Evolutionary conservation across 768 basidiomycete species (phyloP).

Genomic region (Pleurotus cornucopiae): DNA sequence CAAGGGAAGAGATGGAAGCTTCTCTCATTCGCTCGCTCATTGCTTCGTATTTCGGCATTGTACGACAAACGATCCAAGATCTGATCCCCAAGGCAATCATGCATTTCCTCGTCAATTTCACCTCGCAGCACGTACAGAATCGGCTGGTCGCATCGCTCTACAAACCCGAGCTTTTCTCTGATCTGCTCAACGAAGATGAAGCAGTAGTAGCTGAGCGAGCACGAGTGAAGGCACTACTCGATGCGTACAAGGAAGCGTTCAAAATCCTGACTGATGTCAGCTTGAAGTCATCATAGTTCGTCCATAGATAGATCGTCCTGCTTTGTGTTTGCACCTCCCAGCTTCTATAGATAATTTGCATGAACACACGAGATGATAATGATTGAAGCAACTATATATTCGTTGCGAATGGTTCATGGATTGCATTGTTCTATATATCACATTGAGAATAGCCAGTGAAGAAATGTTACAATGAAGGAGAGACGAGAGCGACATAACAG

Average conservation of each 20-base stretch:
- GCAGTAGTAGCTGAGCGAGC: constrained; percentile 89
- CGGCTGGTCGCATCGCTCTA: constrained; percentile 92
- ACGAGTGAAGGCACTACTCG: constrained; percentile 88
- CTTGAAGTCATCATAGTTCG: constrained; percentile 53
- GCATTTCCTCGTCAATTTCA: constrained; percentile 96
- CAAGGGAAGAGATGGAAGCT: constrained; percentile 96
- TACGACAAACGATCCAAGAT: constrained; percentile 95
- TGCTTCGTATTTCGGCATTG: constrained; percentile 92
- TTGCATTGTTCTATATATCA: constrained; percentile 2
- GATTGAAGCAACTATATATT: background rate
- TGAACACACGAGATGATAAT: background rate
- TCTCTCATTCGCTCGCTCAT: constrained; percentile 92
- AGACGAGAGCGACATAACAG: constrained; percentile 10
- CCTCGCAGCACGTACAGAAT: constrained; percentile 96
- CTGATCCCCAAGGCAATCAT: constrained; percentile 97
- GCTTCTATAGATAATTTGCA: too few species aligned
- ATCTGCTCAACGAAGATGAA: constrained; percentile 94
- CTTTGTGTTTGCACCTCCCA: too few species aligned
- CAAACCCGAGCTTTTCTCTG: constrained; percentile 89
- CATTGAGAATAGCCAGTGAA: constrained; percentile 4
- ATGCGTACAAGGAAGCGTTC: constrained; percentile 95
- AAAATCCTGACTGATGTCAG: constrained; percentile 82
- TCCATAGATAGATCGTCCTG: too few species aligned
- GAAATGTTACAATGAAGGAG: constrained; percentile 5
- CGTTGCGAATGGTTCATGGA: background rate